A percentile compares a stretch with the other conserved stretches of the same genome.
These are phyloP conservation scores for Thalassia testudinum DNA, from an alignment of 116 monocot genomes.

Conservation along the genomic window DNA sequence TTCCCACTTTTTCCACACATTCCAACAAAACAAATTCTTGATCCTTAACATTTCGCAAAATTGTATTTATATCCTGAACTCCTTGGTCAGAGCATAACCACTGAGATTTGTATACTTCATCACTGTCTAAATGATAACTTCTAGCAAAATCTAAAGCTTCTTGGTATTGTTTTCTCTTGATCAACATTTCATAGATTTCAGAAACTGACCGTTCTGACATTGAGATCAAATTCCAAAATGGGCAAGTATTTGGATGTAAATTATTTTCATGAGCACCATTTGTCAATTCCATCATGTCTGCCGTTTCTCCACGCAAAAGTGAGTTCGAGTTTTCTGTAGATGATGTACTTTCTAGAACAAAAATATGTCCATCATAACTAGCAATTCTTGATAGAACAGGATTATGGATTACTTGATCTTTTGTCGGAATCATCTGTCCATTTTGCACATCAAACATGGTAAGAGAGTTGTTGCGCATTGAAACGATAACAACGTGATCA, in stretches of 20 bases:
- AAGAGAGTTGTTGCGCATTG: slow-evolving; percentile 26
- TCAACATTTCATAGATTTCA: slow-evolving; percentile 63
- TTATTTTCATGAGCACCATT: neutral
- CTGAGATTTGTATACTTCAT: slow-evolving; percentile 75
- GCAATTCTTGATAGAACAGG: slow-evolving; percentile 41
- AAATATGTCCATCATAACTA: slow-evolving; percentile 24
- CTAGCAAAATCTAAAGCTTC: slow-evolving; percentile 57
- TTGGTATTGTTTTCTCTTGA: slow-evolving; percentile 33
- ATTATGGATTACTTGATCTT: slow-evolving; percentile 21
- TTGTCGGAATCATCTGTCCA: slow-evolving; percentile 21
- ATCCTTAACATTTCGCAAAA: slow-evolving; percentile 67
- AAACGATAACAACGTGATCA: slow-evolving; percentile 45
- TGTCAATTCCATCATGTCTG: neutral
- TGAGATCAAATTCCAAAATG: slow-evolving; percentile 55
- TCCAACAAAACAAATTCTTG: slow-evolving; percentile 61
- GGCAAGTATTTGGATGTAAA: slow-evolving; percentile 9
- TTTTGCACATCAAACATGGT: slow-evolving; percentile 40
- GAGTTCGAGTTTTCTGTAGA: slow-evolving; percentile 5
- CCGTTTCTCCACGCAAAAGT: slow-evolving; percentile 5
- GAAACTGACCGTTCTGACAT: slow-evolving; percentile 44
- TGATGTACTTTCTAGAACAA: slow-evolving; percentile 40
- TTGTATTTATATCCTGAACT: slow-evolving; percentile 30
- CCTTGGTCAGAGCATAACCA: slow-evolving; percentile 54
- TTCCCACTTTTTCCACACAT: slow-evolving; percentile 56
- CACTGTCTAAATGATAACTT: slow-evolving; percentile 40